Evolutionary conservation across 148 eudicot species (phyloP), one percentile per base, ranked within the genome.

Genomic region (Pharnaceum exiguum): DNA sequence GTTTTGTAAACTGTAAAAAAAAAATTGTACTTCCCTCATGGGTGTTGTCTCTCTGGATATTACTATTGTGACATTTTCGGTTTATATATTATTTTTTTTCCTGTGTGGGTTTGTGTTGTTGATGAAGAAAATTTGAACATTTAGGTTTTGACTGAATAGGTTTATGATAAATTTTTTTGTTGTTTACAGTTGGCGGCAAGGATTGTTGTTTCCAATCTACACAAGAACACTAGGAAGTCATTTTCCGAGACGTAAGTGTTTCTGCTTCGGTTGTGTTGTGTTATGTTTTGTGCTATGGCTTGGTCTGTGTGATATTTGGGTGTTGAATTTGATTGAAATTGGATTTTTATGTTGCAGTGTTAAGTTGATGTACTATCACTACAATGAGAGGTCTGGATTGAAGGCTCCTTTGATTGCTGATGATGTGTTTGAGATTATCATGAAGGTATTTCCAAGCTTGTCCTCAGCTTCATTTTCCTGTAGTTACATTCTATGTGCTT

Each of bases 401-500:
- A 79, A 79, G 68, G 81, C 99, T 55, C 74, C 96, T 54, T 60
- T 93, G 67, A 67, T 93, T 74, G 89, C 95, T 21, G 96, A 88
- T 82, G 99, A 93, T 76, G 85, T 93, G 10, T 86, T 77, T 78
- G 96, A 88, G 12, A 86, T 93, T 16, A 82, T 89, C 58, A 88
- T 88, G 95, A 81, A 86, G 99, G 99, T 88, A 81, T 42, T 24
- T 19, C 2, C 10, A 17, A 4, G 3, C 2, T 1, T 1, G 2
- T n/a, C n/a, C n/a, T n/a, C n/a, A n/a, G n/a, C n/a, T n/a, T n/a
- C n/a, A n/a, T n/a, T n/a, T n/a, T n/a, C n/a, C n/a, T n/a, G n/a
- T n/a, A n/a, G n/a, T n/a, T n/a, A n/a, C n/a, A n/a, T n/a, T n/a
- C n/a, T n/a, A n/a, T n/a, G n/a, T n/a, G n/a, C n/a, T n/a, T n/a